Base-by-base conservation (phyloP, 768 basidiomycete genomes). In the Lactarius hengduanensis region DNA sequence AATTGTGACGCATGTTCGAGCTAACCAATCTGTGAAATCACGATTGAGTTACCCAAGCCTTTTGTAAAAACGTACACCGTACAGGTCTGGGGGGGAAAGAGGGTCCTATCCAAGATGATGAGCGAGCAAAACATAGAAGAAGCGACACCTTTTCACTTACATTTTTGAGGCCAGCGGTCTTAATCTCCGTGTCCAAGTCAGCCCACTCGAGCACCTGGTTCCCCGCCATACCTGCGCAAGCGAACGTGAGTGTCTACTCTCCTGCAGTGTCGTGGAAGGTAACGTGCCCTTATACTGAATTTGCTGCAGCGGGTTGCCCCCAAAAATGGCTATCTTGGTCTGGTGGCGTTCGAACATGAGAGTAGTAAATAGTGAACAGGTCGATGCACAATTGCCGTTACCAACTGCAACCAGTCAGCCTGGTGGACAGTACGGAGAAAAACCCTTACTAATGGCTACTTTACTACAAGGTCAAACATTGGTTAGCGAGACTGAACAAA, bases 311-410 rank as follows among this genome's bases (percentile, higher is more conserved):
- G 81, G 80, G 71, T 82, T 81, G 16, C 83, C 83, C 11, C 84
- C 84, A 60, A 85, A 85, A 13, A 83, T 72, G 15, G 79, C 83
- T 28, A 81, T 81, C 70, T 80, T 82, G 8, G 79, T 81, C 2
- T 75, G 68, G 67, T 84, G 82, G 10, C 75, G 72, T 70, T 86
- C 85, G 43, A 77, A 75, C 84, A 86, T 84, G 57, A 84, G 62
- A 0, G 84, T 85, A 50, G 77, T 80, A 70, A 86, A 86, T 77
- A 83, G 79, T 0, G 85, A 80, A 62, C 85, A 86, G 1, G 85
- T 84, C 5, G 83, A 84, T 16, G 83, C 84, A 60, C 84, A 86
- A 8, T 32, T 43, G 26, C 68, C 70, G 34, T 66, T 71, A 22
- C 64, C 57, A 36, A 69, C 70, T 69, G 43, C 41, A 56, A 43